Conservation (phyloP, 805 yeast genomes). For the Metschnikowia santaceciliae region DNA sequence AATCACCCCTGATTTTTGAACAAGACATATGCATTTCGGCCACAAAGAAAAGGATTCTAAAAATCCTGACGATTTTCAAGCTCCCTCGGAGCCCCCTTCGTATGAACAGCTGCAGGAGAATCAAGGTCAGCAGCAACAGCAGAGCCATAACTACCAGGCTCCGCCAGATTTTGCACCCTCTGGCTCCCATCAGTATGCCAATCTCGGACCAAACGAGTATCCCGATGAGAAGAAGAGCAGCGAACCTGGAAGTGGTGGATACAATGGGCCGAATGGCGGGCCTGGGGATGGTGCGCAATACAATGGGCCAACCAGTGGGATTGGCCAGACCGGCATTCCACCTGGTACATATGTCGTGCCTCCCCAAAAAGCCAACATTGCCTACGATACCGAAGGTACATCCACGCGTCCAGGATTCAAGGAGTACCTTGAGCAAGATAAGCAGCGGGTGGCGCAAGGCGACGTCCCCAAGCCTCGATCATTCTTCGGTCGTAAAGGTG, state of each 20-base stretch:
- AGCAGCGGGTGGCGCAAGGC: slow-evolving; percentile 29
- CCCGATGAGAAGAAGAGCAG: slow-evolving; percentile 15
- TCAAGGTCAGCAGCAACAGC: neutral
- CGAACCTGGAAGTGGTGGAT: neutral
- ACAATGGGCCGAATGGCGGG: no score
- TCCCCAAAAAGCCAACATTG: slow-evolving; percentile 35
- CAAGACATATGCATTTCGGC: neutral
- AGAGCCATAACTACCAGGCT: neutral
- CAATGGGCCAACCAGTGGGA: no score
- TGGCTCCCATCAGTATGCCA: slow-evolving; percentile 2
- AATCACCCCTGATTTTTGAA: neutral
- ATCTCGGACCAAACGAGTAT: slow-evolving; percentile 16
- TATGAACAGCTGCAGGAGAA: slow-evolving; percentile 15
- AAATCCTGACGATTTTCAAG: neutral
- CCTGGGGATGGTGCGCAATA: no score
- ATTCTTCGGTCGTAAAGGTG: slow-evolving; percentile 26
- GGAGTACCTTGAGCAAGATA: slow-evolving; percentile 30
- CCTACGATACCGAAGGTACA: slow-evolving; percentile 31
- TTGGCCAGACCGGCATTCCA: slow-evolving; percentile 1
- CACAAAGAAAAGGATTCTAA: slow-evolving; percentile 3
- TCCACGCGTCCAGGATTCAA: slow-evolving; percentile 36
- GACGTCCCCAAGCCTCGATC: slow-evolving; percentile 28
- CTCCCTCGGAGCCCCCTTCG: slow-evolving; percentile 14
- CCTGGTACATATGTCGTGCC: slow-evolving; percentile 21
- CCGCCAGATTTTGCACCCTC: slow-evolving; percentile 1